Conservation (phyloP, 2,329 filamentous ascomycete genomes). For the Exophiala dermatitidis region DNA sequence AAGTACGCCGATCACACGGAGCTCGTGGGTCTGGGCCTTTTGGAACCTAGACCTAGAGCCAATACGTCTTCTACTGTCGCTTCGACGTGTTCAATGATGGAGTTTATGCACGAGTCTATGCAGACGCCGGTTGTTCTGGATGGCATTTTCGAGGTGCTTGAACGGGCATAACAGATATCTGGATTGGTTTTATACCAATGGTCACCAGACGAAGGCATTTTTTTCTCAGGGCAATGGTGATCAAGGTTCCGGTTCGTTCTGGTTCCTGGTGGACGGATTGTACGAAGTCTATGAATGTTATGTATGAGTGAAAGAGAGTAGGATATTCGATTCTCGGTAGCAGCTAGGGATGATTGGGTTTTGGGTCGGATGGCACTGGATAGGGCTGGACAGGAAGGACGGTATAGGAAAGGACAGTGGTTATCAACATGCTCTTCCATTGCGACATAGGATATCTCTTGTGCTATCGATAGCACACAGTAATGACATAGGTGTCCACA, state of each 20-base stretch:
- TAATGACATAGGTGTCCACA: too few species aligned
- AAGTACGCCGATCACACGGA: conserved; percentile 36
- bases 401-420: too few species aligned
- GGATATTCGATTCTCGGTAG: not conserved
- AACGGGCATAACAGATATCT: conserved; percentile 25
- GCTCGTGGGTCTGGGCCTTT: conserved; percentile 36
- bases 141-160: conserved; percentile 44
- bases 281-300: not conserved
- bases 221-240: not conserved
- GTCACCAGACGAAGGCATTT: not conserved
- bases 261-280: not conserved
- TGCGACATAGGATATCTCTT: too few species aligned
- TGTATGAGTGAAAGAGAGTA: not conserved
- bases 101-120: conserved; percentile 17
- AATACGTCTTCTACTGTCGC: conserved; percentile 21
- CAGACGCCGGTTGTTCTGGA: conserved; percentile 36
- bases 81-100: conserved; percentile 19
- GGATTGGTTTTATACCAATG: too few species aligned
- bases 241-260: not conserved
- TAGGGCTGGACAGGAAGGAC: too few species aligned
- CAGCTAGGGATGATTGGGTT: not conserved
- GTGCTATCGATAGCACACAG: too few species aligned
- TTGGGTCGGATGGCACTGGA: not conserved
- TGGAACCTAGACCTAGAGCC: conserved; percentile 39
- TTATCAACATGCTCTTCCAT: too few species aligned